These are phyloP conservation scores for Termitomyces sp. DNA, from an alignment of 768 basidiomycete genomes.

Conservation along the genomic window DNA sequence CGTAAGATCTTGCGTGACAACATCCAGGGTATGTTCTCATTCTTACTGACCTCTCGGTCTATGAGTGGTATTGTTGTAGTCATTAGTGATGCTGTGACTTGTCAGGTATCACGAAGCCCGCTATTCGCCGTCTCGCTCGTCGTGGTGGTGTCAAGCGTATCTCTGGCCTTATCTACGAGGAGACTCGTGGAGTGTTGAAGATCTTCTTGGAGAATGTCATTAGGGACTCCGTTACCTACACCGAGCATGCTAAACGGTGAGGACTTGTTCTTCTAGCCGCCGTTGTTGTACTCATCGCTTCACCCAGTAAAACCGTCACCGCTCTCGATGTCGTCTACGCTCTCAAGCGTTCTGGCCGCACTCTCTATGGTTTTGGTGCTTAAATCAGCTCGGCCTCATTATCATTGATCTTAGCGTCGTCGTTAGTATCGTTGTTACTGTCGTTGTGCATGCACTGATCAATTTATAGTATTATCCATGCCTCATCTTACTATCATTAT, in stretches of 20 bases:
- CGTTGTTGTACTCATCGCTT: not conserved
- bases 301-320: conserved; percentile 62
- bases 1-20: conserved; percentile 80
- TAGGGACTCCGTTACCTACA: conserved; percentile 90
- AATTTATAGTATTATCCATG: not conserved
- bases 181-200: conserved; percentile 89
- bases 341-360: conserved; percentile 69
- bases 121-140: conserved; percentile 83
- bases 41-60: not conserved
- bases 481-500: not conserved
- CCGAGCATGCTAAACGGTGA: conserved; percentile 81
- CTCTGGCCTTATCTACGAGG: conserved; percentile 83
- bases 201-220: conserved; percentile 88
- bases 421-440: not conserved
- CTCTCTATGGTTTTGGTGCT: conserved; percentile 79
- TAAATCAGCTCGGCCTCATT: conserved; percentile 20
- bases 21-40: conserved; percentile 48
- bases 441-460: not conserved
- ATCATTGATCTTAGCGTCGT: not conserved
- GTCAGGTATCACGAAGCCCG: conserved; percentile 73
- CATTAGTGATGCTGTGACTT: not conserved
- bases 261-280: not conserved
- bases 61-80: not conserved
- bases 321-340: conserved; percentile 84
- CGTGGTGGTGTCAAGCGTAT: conserved; percentile 94